These are phyloP conservation scores for Pichia exigua DNA, from an alignment of 805 yeast genomes.

Conservation along the genomic window DNA sequence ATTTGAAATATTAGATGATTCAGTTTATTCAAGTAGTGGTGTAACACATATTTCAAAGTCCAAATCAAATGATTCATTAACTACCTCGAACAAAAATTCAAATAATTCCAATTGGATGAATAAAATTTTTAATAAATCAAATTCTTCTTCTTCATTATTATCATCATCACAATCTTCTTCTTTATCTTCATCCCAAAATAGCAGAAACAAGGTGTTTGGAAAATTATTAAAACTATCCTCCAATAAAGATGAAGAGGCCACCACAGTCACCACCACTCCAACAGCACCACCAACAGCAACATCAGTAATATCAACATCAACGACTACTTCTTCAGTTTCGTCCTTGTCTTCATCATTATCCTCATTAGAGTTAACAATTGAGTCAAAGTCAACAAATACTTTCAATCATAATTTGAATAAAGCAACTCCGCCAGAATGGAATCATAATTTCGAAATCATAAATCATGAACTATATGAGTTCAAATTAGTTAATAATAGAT, in stretches of 20 bases:
- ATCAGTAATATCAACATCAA: not conserved
- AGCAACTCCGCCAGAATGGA: conserved; percentile 37
- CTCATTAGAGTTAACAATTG: conserved; percentile 1
- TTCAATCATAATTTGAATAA: not conserved
- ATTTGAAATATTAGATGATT: conserved; percentile 60
- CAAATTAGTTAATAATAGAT: conserved; percentile 20
- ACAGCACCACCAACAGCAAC: not conserved
- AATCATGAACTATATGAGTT: conserved; percentile 21
- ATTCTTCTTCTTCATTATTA: conserved; percentile 7
- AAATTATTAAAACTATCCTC: not conserved
- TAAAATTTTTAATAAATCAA: conserved; percentile 19
- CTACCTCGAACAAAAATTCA: not conserved
- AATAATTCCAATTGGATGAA: conserved; percentile 18
- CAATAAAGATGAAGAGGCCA: not conserved
- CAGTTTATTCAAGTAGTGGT: conserved; percentile 37
- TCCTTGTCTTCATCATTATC: conserved; percentile 10
- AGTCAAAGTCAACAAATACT: not conserved
- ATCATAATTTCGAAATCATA: conserved; percentile 17
- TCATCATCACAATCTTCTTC: not conserved
- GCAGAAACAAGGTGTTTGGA: not conserved
- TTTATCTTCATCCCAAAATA: not conserved
- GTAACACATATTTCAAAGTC: not conserved
- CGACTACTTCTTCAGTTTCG: not conserved
- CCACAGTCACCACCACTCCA: not conserved
- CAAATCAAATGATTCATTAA: not conserved